Conservation (phyloP, 108 stramenopile species). For the Skeletonema grethae region DNA sequence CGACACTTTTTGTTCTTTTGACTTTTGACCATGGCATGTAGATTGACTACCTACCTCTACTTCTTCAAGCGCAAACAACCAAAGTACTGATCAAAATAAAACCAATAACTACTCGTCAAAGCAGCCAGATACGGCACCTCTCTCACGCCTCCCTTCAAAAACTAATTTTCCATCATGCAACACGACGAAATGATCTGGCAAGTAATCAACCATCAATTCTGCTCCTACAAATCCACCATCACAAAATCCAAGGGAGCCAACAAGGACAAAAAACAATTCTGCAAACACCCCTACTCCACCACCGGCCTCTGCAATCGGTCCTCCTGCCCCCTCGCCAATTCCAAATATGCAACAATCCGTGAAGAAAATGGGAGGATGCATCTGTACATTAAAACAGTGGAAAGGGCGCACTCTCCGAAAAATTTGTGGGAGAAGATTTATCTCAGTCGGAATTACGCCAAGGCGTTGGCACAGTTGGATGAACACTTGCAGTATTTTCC, state of each 20-base stretch:
- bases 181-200: slow-evolving; percentile 99
- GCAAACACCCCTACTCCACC: slow-evolving; percentile 95
- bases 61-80: too few species aligned
- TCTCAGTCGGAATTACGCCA: slow-evolving; percentile 90
- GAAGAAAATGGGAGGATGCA: slow-evolving; percentile 93
- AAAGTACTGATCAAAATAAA: too few species aligned
- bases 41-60: too few species aligned
- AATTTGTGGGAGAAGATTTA: slow-evolving; percentile 98
- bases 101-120: too few species aligned
- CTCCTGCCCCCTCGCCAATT: slow-evolving; percentile 96
- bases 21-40: too few species aligned
- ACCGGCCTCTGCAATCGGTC: slow-evolving; percentile 97
- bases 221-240: slow-evolving; percentile 93
- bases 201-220: slow-evolving; percentile 96
- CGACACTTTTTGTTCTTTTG: too few species aligned
- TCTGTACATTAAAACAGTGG: slow-evolving; percentile 96
- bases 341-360: slow-evolving; percentile 95
- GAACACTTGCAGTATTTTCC: slow-evolving; percentile 95
- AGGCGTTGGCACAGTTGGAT: slow-evolving; percentile 90
- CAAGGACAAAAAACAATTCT: slow-evolving; percentile 91
- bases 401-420: slow-evolving; percentile 96
- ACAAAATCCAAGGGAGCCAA: slow-evolving; percentile 64
- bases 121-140: too few species aligned
- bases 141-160: background rate
- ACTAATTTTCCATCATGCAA: slow-evolving; percentile 63